Conservation (phyloP, 148 eudicot species). For the Persicaria tinctoria region DNA sequence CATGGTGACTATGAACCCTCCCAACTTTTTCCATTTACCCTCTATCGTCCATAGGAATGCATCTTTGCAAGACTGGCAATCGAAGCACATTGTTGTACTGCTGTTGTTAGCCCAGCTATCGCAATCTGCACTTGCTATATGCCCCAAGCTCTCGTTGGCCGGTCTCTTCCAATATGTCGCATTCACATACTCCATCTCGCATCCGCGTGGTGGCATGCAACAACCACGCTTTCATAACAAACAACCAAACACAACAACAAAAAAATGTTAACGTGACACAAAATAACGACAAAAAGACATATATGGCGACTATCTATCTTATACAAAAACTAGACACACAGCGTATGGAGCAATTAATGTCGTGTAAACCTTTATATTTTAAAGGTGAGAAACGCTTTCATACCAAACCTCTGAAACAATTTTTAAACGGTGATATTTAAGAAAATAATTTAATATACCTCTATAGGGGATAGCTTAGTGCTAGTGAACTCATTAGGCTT, state of each 20-base stretch:
- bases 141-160: background rate
- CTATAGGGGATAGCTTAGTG: conserved; percentile 23
- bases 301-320: too few species aligned
- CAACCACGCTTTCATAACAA: conserved; percentile 26
- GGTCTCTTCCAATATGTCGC: conserved; percentile 26
- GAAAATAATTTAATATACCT: conserved; percentile 24
- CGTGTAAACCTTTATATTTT: too few species aligned
- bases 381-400: too few species aligned
- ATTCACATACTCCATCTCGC: conserved; percentile 34
- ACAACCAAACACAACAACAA: background rate
- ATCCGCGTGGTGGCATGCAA: conserved; percentile 30
- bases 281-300: too few species aligned
- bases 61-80: conserved; percentile 27
- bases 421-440: too few species aligned
- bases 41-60: conserved; percentile 17
- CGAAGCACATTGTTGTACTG: conserved; percentile 20
- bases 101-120: conserved; percentile 29
- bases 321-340: too few species aligned
- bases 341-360: too few species aligned
- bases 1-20: conserved; percentile 24
- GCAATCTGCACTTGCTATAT: conserved; percentile 18
- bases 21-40: conserved; percentile 29
- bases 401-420: too few species aligned
- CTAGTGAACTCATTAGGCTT: conserved; percentile 21
- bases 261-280: too few species aligned